These are phyloP conservation scores for Calophaca sinica DNA, from an alignment of 306 rosid genomes.

Conservation along the genomic window DNA sequence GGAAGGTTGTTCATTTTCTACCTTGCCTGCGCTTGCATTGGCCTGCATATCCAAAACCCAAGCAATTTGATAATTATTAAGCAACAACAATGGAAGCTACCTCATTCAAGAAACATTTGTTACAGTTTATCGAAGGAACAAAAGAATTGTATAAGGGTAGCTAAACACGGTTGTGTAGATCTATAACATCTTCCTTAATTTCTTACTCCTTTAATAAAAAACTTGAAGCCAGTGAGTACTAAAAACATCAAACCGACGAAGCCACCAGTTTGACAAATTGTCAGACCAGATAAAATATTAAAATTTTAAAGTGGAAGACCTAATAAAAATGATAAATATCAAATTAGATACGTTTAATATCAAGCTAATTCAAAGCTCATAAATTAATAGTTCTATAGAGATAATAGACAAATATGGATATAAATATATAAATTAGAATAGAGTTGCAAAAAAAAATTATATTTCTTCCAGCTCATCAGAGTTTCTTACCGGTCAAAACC, in stretches of 20 bases:
- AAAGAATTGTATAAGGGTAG: neutral
- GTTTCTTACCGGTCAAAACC: neutral
- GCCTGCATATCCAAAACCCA: constrained; percentile 50
- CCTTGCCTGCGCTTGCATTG: constrained; percentile 52
- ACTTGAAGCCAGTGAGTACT: no score
- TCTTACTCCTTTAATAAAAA: no score
- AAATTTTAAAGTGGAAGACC: no score
- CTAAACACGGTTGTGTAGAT: constrained; percentile 13
- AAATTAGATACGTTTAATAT: no score
- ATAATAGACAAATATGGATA: neutral
- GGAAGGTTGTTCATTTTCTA: constrained; percentile 70
- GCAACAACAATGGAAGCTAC: constrained; percentile 8
- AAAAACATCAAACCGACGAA: no score
- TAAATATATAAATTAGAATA: neutral
- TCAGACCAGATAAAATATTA: no score
- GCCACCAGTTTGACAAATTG: no score
- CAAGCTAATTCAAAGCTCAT: neutral
- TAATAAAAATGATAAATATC: no score
- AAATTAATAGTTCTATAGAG: neutral
- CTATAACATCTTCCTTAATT: neutral
- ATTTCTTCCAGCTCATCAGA: neutral
- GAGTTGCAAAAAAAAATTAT: neutral
- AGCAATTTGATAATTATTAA: constrained; percentile 18
- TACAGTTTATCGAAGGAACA: constrained; percentile 17
- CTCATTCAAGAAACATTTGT: constrained; percentile 12